phyloP scores from a whole-genome alignment of 192 early-diverging fungal genomes.

The Obelidium mucronatum region DNA sequence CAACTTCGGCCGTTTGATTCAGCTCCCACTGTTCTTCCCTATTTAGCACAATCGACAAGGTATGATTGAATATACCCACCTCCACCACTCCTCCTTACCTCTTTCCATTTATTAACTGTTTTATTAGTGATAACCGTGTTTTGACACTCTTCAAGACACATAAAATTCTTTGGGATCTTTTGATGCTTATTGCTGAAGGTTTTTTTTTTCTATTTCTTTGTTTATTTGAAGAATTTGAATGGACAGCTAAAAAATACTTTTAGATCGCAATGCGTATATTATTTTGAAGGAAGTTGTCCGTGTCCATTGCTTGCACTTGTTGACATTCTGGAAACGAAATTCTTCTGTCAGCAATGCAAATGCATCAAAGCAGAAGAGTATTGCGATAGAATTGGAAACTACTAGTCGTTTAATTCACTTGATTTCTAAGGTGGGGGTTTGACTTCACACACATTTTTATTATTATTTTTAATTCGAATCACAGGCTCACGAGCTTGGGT shows the following conservation, averaged over 20 bases:
- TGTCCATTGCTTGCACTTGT: neutral
- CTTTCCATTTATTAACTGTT: neutral
- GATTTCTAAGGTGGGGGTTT: no score
- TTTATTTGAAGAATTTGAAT: neutral
- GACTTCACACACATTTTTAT: no score
- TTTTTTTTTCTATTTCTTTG: neutral
- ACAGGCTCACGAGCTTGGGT: no score
- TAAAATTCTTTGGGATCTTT: neutral
- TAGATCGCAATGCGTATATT: neutral
- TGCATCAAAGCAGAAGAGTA: no score
- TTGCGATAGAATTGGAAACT: no score
- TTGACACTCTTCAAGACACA: conserved; percentile 4
- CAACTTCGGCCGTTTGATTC: neutral
- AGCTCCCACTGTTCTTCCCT: neutral
- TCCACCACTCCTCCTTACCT: neutral
- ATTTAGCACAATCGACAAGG: neutral
- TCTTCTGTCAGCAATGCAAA: no score
- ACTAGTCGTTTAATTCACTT: no score
- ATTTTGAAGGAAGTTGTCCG: conserved; percentile 2
- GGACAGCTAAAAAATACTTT: no score
- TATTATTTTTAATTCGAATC: no score
- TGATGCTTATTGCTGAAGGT: conserved; percentile 16
- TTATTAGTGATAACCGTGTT: neutral
- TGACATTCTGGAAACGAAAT: no score
- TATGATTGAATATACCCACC: neutral